Evolutionary conservation across 1,284 basidiomycete genomes (phyloP).

Genomic region (Wallemia hederae): DNA sequence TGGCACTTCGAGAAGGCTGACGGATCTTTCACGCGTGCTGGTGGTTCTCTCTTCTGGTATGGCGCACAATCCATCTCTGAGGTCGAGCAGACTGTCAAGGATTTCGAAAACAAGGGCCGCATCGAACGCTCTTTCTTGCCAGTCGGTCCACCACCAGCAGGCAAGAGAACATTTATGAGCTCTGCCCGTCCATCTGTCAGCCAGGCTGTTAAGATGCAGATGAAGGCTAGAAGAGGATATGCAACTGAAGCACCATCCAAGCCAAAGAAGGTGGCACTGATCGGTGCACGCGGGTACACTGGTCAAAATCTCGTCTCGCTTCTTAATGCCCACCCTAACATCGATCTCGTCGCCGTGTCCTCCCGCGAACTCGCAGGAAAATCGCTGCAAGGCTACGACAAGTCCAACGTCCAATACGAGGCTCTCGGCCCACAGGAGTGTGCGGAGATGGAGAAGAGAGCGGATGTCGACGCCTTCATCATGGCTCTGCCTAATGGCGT

Average conservation of each 20-base stretch:
- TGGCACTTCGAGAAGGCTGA: conserved; percentile 99
- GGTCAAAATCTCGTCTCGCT: conserved; percentile 70
- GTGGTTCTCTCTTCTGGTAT: conserved; percentile 84
- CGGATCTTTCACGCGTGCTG: conserved; percentile 83
- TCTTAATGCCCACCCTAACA: conserved; percentile 54
- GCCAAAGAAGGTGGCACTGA: conserved; percentile 67
- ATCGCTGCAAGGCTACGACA: conserved; percentile 53
- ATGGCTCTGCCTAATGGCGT: conserved; percentile 95
- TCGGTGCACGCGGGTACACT: conserved; percentile 86
- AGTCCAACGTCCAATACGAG: conserved; percentile 40
- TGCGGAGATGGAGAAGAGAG: conserved; percentile 53
- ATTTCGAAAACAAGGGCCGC: conserved; percentile 55
- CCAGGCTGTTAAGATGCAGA: conserved; percentile 19
- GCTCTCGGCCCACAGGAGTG: conserved; percentile 51
- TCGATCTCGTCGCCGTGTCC: conserved; percentile 76
- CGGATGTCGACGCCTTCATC: conserved; percentile 81
- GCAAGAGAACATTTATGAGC: conserved; percentile 39
- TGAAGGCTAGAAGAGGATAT: conserved; percentile 17
- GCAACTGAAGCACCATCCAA: conserved; percentile 30
- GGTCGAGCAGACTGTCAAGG: conserved; percentile 57
- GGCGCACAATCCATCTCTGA: conserved; percentile 74
- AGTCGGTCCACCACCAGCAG: conserved; percentile 33
- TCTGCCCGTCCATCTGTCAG: conserved; percentile 25
- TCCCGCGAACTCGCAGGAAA: conserved; percentile 76
- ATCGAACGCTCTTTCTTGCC: conserved; percentile 70